These are phyloP conservation scores for Dalechampia spathulata DNA, from an alignment of 441 rosid genomes.

Conservation along the genomic window DNA sequence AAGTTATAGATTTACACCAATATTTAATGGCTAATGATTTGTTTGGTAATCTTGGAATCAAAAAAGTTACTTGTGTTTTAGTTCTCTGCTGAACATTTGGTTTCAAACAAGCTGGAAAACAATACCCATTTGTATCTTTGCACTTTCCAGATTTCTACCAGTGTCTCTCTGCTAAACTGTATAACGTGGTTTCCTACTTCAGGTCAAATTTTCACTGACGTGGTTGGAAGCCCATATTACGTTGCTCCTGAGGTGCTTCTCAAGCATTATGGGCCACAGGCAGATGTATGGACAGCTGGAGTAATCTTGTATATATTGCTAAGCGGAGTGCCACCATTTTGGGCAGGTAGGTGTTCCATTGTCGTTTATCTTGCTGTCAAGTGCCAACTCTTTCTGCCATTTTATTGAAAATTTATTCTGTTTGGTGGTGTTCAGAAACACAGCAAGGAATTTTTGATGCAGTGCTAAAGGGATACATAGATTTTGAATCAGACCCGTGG, in stretches of 20 bases:
- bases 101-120: no score
- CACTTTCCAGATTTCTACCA: no score
- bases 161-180: background rate
- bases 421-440: conserved; percentile 45
- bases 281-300: conserved; percentile 99
- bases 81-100: background rate
- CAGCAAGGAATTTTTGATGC: conserved; percentile 98
- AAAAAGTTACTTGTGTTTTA: no score
- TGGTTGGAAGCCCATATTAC: no score
- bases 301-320: conserved; percentile 87
- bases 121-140: no score
- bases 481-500: conserved; percentile 95
- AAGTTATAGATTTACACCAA: no score
- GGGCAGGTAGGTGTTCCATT: conserved; percentile 4
- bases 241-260: conserved; percentile 17
- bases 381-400: conserved; percentile 74
- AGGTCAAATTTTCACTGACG: conserved; percentile 38
- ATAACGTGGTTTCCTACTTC: conserved; percentile 5
- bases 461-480: conserved; percentile 82
- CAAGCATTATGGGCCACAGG: conserved; percentile 86
- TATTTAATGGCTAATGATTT: background rate
- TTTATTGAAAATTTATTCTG: conserved; percentile 7
- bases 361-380: conserved; percentile 30
- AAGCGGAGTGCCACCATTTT: no score
- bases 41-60: no score